These are phyloP conservation scores for Stagonosporopsis chrysanthemi DNA, from an alignment of 2,329 filamentous ascomycete genomes.

Conservation along the genomic window DNA sequence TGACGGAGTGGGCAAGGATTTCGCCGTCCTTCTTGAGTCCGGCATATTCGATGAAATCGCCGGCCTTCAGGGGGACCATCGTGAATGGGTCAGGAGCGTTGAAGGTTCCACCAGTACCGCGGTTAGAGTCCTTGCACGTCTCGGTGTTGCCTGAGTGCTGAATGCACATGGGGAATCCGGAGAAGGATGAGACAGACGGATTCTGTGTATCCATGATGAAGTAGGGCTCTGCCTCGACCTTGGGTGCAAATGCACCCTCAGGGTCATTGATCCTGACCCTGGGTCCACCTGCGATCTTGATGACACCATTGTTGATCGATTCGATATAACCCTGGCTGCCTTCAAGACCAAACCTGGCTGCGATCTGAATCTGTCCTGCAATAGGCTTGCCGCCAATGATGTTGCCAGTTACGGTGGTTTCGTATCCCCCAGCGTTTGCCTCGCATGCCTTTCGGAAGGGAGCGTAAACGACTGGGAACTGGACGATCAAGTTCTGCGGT, in stretches of 20 bases:
- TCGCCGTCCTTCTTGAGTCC: constrained; percentile 44
- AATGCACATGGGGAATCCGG: constrained; percentile 62
- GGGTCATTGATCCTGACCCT: constrained; percentile 55
- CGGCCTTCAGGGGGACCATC: constrained; percentile 53
- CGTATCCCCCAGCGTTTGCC: constrained; percentile 31
- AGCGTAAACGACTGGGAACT: constrained; percentile 58
- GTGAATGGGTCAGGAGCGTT: constrained; percentile 45
- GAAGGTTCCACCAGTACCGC: constrained; percentile 41
- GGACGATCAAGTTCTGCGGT: constrained; percentile 59
- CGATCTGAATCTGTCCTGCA: constrained; percentile 50
- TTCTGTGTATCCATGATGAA: constrained; percentile 60
- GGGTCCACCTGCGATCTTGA: constrained; percentile 50
- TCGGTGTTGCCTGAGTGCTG: constrained; percentile 51
- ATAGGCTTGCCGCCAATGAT: constrained; percentile 47
- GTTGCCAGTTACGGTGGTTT: constrained; percentile 51
- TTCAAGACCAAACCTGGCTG: constrained; percentile 48
- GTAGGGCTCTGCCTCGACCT: constrained; percentile 39
- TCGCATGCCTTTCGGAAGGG: constrained; percentile 49
- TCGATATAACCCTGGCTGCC: constrained; percentile 49
- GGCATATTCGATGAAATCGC: constrained; percentile 54
- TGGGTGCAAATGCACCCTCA: constrained; percentile 53
- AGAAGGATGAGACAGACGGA: constrained; percentile 58
- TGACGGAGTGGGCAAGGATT: constrained; percentile 50
- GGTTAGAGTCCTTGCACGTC: constrained; percentile 50
- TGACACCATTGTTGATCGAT: constrained; percentile 45